phyloP scores from a whole-genome alignment of 176 grass and related monocot species.

The Ensete glaucum region DNA sequence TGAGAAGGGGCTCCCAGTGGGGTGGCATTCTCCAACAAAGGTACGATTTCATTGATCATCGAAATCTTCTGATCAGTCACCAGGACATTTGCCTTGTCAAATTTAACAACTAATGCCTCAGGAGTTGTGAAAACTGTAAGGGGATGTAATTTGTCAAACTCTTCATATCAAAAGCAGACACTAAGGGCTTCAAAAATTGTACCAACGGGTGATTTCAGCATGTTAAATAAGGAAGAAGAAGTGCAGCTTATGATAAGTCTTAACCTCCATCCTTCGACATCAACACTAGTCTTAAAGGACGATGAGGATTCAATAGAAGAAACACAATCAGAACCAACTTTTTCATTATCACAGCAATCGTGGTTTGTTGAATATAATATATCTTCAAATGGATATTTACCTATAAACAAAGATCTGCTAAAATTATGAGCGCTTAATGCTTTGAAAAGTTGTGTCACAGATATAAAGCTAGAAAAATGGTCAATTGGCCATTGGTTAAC shows the following conservation, averaged over 20 bases:
- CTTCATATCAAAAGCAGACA: not conserved
- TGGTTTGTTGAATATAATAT: not conserved
- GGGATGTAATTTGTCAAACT: conserved; percentile 13
- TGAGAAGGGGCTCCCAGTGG: conserved; percentile 12
- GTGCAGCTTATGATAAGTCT: not conserved
- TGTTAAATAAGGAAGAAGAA: not conserved
- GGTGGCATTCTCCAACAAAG: conserved; percentile 18
- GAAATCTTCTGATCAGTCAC: conserved; percentile 21
- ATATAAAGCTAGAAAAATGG: not conserved
- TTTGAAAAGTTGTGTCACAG: not conserved
- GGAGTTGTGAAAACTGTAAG: conserved; percentile 10
- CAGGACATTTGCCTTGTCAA: conserved; percentile 11
- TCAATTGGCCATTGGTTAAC: too few relatives aligned
- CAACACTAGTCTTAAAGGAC: conserved; percentile 19
- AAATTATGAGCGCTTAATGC: not conserved
- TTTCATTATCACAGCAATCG: conserved; percentile 18
- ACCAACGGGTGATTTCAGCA: not conserved
- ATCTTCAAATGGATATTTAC: not conserved
- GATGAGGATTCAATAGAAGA: conserved; percentile 20
- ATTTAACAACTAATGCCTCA: conserved; percentile 12
- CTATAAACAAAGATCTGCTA: not conserved
- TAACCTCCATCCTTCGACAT: conserved; percentile 17
- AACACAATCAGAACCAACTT: conserved; percentile 13
- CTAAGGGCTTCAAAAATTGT: not conserved
- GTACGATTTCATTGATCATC: conserved; percentile 4